These are phyloP conservation scores for Ceratobasidium sp. DNA, from an alignment of 1,284 basidiomycete genomes.

Conservation along the genomic window DNA sequence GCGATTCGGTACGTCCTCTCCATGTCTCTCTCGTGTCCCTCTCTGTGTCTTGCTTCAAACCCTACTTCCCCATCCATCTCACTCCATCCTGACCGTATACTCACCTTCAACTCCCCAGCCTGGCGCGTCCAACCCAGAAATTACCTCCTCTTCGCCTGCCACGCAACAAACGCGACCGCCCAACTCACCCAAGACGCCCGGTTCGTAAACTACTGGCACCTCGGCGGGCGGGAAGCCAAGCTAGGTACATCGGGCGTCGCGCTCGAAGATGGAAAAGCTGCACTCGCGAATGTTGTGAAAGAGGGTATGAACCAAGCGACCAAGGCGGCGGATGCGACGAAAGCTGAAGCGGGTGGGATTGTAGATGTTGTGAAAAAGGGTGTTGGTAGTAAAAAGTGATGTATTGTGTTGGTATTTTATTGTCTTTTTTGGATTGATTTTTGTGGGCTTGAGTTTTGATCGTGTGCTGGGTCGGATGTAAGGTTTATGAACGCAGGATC, in stretches of 20 bases:
- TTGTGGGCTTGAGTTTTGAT: no score
- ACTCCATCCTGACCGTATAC: neutral
- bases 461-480: no score
- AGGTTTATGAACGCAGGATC: no score
- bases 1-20: slow-evolving; percentile 80
- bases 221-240: slow-evolving; percentile 80
- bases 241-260: slow-evolving; percentile 53
- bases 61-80: no score
- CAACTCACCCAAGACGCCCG: slow-evolving; percentile 87
- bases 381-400: slow-evolving; percentile 27
- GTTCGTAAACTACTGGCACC: slow-evolving; percentile 91
- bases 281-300: slow-evolving; percentile 1
- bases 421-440: neutral
- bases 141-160: slow-evolving; percentile 94
- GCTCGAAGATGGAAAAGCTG: slow-evolving; percentile 28
- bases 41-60: no score
- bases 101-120: slow-evolving; percentile 64
- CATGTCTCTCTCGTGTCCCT: neutral
- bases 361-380: slow-evolving; percentile 35
- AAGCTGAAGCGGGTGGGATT: slow-evolving; percentile 28
- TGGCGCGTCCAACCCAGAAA: slow-evolving; percentile 97
- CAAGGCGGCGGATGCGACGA: slow-evolving; percentile 36
- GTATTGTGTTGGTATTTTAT: slow-evolving; percentile 3
- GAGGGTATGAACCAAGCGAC: slow-evolving; percentile 5
- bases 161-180: slow-evolving; percentile 89